Conservation (phyloP, 805 yeast genomes). For the Lipomyces lipofer region DNA sequence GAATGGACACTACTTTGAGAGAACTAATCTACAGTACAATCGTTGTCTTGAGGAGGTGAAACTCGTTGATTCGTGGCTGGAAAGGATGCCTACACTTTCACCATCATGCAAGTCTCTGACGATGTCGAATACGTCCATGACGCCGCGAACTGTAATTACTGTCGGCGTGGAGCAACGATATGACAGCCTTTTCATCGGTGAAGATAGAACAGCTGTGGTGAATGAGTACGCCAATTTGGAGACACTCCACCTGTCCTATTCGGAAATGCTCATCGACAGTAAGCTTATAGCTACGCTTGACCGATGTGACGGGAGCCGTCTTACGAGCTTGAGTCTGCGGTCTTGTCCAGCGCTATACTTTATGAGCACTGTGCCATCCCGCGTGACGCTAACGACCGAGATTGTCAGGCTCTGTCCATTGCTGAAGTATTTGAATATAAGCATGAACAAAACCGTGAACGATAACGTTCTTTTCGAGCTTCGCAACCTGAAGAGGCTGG, state of each 20-base stretch:
- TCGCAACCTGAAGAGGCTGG: neutral
- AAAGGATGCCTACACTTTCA: constrained; percentile 16
- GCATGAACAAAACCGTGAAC: constrained; percentile 11
- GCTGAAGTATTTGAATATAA: constrained; percentile 5
- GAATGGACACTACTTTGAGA: constrained; percentile 10
- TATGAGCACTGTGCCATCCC: constrained; percentile 2
- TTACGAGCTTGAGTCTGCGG: constrained; percentile 6
- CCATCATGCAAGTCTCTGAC: constrained; percentile 4
- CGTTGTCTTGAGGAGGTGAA: neutral
- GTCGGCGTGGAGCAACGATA: constrained; percentile 6
- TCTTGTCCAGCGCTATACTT: constrained; percentile 13
- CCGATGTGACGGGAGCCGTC: constrained; percentile 7
- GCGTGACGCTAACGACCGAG: constrained; percentile 6
- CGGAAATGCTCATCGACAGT: constrained; percentile 18
- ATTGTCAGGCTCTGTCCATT: constrained; percentile 12
- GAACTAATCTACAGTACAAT: constrained; percentile 10
- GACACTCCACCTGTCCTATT: neutral
- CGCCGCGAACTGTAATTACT: constrained; percentile 8
- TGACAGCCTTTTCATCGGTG: constrained; percentile 14
- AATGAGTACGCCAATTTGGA: constrained; percentile 7
- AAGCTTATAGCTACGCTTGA: constrained; percentile 9
- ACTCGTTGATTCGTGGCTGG: constrained; percentile 13
- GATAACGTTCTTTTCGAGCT: constrained; percentile 2
- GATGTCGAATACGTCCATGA: constrained; percentile 9
- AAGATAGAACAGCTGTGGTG: neutral